A percentile compares a stretch with the other conserved stretches of the same genome.
Conservation (phyloP, 1,139 yeast genomes). For the Tardiomyces depauwii region DNA sequence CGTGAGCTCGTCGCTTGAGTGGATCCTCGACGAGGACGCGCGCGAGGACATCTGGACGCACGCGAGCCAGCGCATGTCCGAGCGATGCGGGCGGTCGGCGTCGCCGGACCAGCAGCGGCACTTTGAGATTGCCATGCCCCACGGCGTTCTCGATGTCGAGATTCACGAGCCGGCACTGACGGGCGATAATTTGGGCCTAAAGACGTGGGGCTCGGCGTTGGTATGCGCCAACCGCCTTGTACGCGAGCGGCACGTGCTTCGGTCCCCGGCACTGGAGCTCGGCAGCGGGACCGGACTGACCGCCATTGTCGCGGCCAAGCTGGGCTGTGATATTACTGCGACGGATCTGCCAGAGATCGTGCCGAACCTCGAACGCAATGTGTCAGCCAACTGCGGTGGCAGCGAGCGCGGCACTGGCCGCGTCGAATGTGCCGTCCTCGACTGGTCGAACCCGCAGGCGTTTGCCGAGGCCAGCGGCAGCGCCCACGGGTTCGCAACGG, state of each 20-base stretch:
- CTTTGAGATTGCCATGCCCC: conserved; percentile 19
- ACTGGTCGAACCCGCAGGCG: conserved; percentile 57
- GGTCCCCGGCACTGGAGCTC: conserved; percentile 48
- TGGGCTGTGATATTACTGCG: conserved; percentile 42
- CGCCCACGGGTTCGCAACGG: conserved; percentile 36
- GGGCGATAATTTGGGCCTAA: conserved; percentile 76
- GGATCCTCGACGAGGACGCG: conserved; percentile 33
- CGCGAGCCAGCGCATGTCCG: conserved; percentile 61
- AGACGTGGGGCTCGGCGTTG: conserved; percentile 93
- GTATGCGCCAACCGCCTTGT: conserved; percentile 50
- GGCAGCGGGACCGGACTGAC: conserved; percentile 94
- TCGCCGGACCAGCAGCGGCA: conserved; percentile 58
- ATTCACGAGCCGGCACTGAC: conserved; percentile 80
- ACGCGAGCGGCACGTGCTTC: conserved; percentile 14
- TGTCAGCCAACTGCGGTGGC: conserved; percentile 17
- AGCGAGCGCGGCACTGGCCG: background rate
- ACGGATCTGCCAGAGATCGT: conserved; percentile 78
- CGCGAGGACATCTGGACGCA: conserved; percentile 37
- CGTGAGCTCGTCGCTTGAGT: conserved; percentile 43
- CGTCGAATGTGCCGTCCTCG: conserved; percentile 42
- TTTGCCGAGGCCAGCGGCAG: conserved; percentile 20
- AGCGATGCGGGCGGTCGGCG: conserved; percentile 80
- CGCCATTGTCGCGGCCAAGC: conserved; percentile 49
- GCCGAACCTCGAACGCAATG: conserved; percentile 51
- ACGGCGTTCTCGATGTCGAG: conserved; percentile 22